phyloP scores from a whole-genome alignment of 2,329 filamentous ascomycete genomes.

The Hymenoscyphus infarciens region DNA sequence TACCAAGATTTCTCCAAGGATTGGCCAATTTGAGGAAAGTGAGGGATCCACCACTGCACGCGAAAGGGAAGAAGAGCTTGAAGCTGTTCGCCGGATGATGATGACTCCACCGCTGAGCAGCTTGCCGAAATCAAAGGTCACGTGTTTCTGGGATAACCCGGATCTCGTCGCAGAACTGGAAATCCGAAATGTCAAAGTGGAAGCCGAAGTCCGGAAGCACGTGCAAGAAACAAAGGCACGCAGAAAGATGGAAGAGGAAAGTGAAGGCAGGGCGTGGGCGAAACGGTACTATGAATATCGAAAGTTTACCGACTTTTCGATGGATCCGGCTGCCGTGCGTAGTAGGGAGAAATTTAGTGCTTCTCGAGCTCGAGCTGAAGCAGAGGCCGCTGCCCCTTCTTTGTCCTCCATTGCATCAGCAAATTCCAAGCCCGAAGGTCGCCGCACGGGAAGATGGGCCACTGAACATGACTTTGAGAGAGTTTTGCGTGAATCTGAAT shows the following conservation, averaged over 20 bases:
- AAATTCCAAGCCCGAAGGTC: constrained; percentile 55
- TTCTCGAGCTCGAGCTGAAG: constrained; percentile 27
- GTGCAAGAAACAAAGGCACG: constrained; percentile 17
- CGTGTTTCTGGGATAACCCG: constrained; percentile 27
- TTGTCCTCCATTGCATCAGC: constrained; percentile 38
- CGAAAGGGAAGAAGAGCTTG: constrained; percentile 25
- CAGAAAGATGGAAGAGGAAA: constrained; percentile 26
- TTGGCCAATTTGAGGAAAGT: constrained; percentile 18
- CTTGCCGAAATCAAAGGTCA: constrained; percentile 26
- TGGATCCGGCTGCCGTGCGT: constrained; percentile 29
- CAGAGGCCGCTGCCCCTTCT: constrained; percentile 26
- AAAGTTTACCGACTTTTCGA: constrained; percentile 31
- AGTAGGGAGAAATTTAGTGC: constrained; percentile 32
- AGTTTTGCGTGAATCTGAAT: constrained; percentile 67
- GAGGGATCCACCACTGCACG: constrained; percentile 25
- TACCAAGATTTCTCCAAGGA: neutral
- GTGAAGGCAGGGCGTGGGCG: constrained; percentile 28
- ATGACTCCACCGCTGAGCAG: constrained; percentile 31
- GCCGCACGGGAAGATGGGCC: constrained; percentile 54
- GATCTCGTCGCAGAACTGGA: constrained; percentile 28
- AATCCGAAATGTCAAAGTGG: constrained; percentile 18
- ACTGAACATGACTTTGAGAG: constrained; percentile 72
- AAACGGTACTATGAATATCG: constrained; percentile 30
- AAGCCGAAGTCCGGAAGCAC: constrained; percentile 20
- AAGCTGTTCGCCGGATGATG: constrained; percentile 31